A percentile compares a stretch with the other conserved stretches of the same genome.
Evolutionary conservation across 768 basidiomycete genomes (phyloP).

Genomic region (Clavulina sp.): DNA sequence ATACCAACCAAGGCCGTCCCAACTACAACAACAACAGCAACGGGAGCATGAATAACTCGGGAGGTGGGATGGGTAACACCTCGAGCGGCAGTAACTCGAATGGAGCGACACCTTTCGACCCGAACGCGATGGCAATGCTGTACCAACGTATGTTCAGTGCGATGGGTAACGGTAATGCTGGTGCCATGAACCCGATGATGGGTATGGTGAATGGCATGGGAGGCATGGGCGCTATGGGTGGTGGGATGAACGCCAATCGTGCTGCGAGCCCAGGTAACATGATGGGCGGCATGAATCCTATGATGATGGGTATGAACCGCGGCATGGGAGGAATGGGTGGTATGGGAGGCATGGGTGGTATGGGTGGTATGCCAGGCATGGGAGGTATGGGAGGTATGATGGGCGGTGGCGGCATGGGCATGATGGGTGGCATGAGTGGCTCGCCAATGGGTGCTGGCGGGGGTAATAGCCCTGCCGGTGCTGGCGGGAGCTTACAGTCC

Average conservation of each 20-base stretch:
- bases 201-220: constrained; percentile 10
- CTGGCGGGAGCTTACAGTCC: too few species aligned
- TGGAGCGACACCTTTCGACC: constrained; percentile 53
- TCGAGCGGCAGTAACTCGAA: constrained; percentile 5
- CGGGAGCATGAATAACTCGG: constrained; percentile 8
- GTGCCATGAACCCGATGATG: constrained; percentile 14
- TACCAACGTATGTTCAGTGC: constrained; percentile 94
- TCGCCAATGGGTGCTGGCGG: constrained; percentile 26
- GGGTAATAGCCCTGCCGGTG: constrained; percentile 27
- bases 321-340: constrained; percentile 17
- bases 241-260: constrained; percentile 21
- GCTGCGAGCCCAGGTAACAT: too few species aligned
- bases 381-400: constrained; percentile 13
- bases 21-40: constrained; percentile 15
- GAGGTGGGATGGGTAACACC: constrained; percentile 26
- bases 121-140: constrained; percentile 77
- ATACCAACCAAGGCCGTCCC: constrained; percentile 23
- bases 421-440: constrained; percentile 22
- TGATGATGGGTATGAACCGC: constrained; percentile 25
- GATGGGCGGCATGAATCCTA: constrained; percentile 29
- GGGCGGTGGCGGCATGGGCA: constrained; percentile 22
- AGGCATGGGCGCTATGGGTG: constrained; percentile 13
- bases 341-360: constrained; percentile 13
- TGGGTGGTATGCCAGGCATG: constrained; percentile 20
- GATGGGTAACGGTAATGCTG: constrained; percentile 33